A percentile compares a stretch with the other conserved stretches of the same genome.
Evolutionary conservation across 140 eudicot species (phyloP).

Genomic region (Oenanthe javanica): DNA sequence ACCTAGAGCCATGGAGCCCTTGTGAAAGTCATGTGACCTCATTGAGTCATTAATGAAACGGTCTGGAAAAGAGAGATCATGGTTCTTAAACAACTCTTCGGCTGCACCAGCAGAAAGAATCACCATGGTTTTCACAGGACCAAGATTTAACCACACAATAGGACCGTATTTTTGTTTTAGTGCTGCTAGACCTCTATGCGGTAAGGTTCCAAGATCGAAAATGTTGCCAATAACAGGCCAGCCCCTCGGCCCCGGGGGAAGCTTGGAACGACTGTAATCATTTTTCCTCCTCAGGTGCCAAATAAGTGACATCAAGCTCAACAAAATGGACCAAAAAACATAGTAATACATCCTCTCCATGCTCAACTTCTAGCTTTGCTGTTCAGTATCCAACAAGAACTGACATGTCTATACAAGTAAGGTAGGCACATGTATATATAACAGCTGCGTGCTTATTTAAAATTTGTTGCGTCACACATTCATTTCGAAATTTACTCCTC

Average conservation of each 20-base stretch:
- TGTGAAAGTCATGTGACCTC: slow-evolving; percentile 4
- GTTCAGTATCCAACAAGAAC: not conserved
- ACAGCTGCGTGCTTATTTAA: not conserved
- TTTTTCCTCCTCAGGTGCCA: not conserved
- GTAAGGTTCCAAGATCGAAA: slow-evolving; percentile 6
- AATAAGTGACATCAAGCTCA: not conserved
- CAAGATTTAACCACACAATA: slow-evolving; percentile 5
- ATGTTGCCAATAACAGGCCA: slow-evolving; percentile 16
- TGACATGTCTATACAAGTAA: not conserved
- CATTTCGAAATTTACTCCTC: no score
- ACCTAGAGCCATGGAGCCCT: not conserved
- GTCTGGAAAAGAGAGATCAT: not conserved
- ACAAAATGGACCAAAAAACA: not conserved
- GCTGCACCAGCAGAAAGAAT: slow-evolving; percentile 1
- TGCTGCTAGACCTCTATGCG: slow-evolving; percentile 3
- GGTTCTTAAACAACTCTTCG: slow-evolving; percentile 8
- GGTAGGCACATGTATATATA: not conserved
- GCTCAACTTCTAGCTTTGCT: not conserved
- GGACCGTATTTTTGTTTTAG: slow-evolving; percentile 1
- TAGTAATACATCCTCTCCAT: not conserved
- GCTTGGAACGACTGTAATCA: not conserved
- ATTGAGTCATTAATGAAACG: not conserved
- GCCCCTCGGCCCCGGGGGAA: slow-evolving; percentile 20
- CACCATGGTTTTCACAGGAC: slow-evolving; percentile 5
- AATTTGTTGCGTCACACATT: not conserved